phyloP scores from a whole-genome alignment of 139 green algal species.

The Pleodorina starrii region DNA sequence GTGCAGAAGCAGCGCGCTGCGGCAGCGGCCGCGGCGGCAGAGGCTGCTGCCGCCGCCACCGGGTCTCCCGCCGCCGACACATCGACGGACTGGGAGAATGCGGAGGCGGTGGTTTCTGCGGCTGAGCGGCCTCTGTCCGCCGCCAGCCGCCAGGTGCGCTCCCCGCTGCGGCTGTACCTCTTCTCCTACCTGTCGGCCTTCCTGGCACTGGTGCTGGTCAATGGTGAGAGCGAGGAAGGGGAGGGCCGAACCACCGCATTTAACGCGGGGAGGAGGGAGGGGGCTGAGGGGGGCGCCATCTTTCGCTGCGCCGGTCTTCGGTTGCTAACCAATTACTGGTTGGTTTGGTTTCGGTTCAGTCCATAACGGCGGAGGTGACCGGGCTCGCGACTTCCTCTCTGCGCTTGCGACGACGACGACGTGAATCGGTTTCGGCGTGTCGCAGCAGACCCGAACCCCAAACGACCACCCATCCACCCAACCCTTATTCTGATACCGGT shows the following conservation, averaged over 20 bases:
- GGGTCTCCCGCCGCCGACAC: not conserved
- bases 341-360: not conserved
- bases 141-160: constrained; percentile 20
- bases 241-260: too few relatives aligned
- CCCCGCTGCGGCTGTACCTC: constrained; percentile 59
- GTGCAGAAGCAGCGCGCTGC: constrained; percentile 39
- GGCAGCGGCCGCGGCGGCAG: not conserved
- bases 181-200: constrained; percentile 61
- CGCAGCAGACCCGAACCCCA: not conserved
- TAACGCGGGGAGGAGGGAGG: not conserved
- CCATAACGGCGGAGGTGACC: not conserved
- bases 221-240: constrained; percentile 39
- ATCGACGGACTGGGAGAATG: not conserved
- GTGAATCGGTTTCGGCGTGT: not conserved
- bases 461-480: not conserved
- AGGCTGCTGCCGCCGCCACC: too few relatives aligned
- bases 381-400: not conserved
- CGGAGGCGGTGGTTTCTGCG: constrained; percentile 14
- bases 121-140: constrained; percentile 34
- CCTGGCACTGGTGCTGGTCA: constrained; percentile 50
- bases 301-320: not conserved
- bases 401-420: not conserved
- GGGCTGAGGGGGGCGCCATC: not conserved
- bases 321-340: not conserved
- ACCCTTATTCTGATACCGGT: not conserved